phyloP scores from a whole-genome alignment of 345 rosid genomes.

The Tarenaya hassleriana region DNA sequence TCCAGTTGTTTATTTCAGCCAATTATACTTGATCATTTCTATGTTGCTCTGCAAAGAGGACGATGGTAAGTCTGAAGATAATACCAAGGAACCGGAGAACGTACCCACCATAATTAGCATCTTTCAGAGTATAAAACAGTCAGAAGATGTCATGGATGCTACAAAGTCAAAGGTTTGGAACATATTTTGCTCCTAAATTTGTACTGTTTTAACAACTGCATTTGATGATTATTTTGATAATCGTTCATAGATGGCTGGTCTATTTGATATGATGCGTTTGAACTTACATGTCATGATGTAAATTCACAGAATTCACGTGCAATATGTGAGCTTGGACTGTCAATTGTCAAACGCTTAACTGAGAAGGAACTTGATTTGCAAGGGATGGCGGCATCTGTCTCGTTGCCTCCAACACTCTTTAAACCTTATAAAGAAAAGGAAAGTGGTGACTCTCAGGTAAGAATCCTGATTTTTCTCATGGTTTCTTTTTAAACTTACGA shows the following conservation, averaged over 20 bases:
- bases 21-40: constrained; percentile 56
- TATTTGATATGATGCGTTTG: constrained; percentile 9
- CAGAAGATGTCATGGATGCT: constrained; percentile 67
- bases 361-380: constrained; percentile 42
- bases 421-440: constrained; percentile 54
- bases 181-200: constrained; percentile 12
- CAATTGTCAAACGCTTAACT: constrained; percentile 49
- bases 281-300: no score
- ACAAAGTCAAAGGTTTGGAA: constrained; percentile 69
- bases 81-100: constrained; percentile 51
- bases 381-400: constrained; percentile 32
- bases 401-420: constrained; percentile 62
- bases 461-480: constrained; percentile 17
- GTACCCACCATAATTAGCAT: constrained; percentile 42
- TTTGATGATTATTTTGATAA: constrained; percentile 1
- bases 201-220: constrained; percentile 5
- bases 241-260: constrained; percentile 6
- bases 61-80: constrained; percentile 62
- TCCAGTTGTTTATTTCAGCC: constrained; percentile 44
- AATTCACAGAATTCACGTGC: constrained; percentile 86
- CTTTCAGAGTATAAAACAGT: constrained; percentile 55
- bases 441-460: constrained; percentile 54
- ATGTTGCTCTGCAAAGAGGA: constrained; percentile 74
- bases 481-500: background rate
- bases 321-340: constrained; percentile 83